These are phyloP conservation scores for Candida fluviatilis DNA, from an alignment of 805 yeast genomes.

Conservation along the genomic window DNA sequence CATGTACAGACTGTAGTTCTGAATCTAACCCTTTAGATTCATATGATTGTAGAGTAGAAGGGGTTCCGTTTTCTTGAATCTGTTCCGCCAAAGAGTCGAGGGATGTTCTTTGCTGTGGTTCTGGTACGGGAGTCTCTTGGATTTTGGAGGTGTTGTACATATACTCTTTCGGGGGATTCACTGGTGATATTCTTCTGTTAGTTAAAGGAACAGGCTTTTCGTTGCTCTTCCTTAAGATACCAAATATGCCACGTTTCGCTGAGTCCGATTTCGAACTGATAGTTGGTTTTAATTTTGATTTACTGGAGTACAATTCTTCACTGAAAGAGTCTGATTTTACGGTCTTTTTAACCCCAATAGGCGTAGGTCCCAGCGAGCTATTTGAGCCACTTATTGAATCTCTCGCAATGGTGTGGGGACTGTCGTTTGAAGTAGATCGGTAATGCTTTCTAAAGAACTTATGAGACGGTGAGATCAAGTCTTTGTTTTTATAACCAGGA, in stretches of 20 bases:
- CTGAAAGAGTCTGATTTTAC: background rate
- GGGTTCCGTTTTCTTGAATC: background rate
- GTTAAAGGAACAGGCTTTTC: conserved; percentile 9
- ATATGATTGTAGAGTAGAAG: background rate
- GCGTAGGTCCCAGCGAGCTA: conserved; percentile 1
- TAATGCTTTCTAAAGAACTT: conserved; percentile 62
- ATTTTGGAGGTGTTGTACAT: no score
- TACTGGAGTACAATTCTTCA: conserved; percentile 1
- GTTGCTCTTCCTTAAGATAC: conserved; percentile 37
- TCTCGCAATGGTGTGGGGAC: conserved; percentile 9
- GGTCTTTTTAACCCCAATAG: background rate
- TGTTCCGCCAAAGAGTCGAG: background rate
- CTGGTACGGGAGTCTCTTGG: no score
- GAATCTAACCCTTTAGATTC: background rate
- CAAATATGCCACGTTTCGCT: conserved; percentile 27
- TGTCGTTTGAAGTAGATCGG: conserved; percentile 41
- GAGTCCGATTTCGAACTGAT: background rate
- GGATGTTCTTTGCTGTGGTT: background rate
- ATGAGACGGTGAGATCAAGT: conserved; percentile 18
- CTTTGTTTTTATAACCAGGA: conserved; percentile 17
- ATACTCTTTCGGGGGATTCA: no score
- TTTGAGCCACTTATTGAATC: conserved; percentile 4
- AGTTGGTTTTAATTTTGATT: background rate
- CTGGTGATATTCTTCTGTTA: no score
- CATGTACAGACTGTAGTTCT: background rate